Evolutionary conservation across 345 rosid species (phyloP).

Genomic region (Erysimum cheiranthoides): DNA sequence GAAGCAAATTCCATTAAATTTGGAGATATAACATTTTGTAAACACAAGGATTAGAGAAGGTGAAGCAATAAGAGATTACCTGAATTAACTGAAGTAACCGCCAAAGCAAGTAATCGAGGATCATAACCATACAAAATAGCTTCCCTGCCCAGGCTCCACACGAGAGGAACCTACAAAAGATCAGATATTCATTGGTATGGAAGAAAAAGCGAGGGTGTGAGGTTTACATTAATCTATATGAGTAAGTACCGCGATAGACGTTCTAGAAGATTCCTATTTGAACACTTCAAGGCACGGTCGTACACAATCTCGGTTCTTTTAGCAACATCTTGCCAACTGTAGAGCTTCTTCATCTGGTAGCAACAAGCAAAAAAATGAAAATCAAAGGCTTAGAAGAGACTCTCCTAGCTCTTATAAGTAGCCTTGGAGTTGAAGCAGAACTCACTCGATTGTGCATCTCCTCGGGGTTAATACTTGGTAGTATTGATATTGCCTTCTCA

Average conservation of each 20-base stretch:
- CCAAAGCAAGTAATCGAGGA: constrained; percentile 80
- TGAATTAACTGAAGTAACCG: constrained; percentile 64
- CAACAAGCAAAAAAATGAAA: constrained; percentile 7
- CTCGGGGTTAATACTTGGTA: constrained; percentile 83
- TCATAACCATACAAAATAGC: constrained; percentile 91
- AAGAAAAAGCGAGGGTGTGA: background rate
- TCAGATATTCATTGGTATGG: background rate
- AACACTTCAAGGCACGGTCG: constrained; percentile 72
- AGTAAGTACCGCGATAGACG: constrained; percentile 64
- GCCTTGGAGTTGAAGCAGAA: background rate
- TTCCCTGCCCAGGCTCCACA: constrained; percentile 98
- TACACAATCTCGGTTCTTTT: constrained; percentile 92
- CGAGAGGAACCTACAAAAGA: constrained; percentile 68
- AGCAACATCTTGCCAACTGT: constrained; percentile 97
- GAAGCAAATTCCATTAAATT: constrained; percentile 24
- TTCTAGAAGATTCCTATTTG: constrained; percentile 65
- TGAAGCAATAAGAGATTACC: constrained; percentile 46
- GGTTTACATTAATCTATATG: constrained; percentile 11
- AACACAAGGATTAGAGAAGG: background rate
- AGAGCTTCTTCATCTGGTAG: constrained; percentile 70
- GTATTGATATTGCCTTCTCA: constrained; percentile 74
- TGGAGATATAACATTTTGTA: background rate
- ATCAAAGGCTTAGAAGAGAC: background rate
- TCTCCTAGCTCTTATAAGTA: background rate
- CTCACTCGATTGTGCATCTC: constrained; percentile 88